These are phyloP conservation scores for Cercospora brassicicola DNA, from an alignment of 2,329 filamentous ascomycete genomes.

Conservation along the genomic window DNA sequence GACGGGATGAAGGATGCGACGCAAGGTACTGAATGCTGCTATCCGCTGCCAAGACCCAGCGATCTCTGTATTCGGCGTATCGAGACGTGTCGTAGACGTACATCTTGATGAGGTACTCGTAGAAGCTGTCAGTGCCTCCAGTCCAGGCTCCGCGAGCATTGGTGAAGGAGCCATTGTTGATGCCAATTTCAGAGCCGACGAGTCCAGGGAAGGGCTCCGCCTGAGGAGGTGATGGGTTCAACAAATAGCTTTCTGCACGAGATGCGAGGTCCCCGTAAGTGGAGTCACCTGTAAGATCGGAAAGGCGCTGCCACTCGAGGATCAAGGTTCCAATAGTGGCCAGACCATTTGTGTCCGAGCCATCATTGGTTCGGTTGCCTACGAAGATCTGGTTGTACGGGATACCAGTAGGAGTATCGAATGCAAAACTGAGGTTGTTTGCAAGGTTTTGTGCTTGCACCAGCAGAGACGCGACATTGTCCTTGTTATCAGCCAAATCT, in stretches of 20 bases:
- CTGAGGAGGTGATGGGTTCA: conserved; percentile 62
- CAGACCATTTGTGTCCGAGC: conserved; percentile 63
- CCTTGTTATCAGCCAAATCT: conserved; percentile 26
- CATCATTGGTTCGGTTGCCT: conserved; percentile 48
- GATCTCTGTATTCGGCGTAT: conserved; percentile 67
- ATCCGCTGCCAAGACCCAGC: conserved; percentile 72
- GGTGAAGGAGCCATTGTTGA: conserved; percentile 65
- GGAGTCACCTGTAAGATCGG: conserved; percentile 68
- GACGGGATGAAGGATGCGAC: conserved; percentile 64
- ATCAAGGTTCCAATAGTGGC: conserved; percentile 76
- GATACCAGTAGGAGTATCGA: conserved; percentile 72
- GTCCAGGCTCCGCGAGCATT: conserved; percentile 70
- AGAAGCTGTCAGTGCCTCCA: conserved; percentile 76
- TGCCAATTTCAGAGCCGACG: conserved; percentile 66
- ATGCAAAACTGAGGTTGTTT: conserved; percentile 72
- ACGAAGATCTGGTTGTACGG: conserved; percentile 70
- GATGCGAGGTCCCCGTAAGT: conserved; percentile 67
- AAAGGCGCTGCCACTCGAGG: conserved; percentile 79
- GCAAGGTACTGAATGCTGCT: conserved; percentile 71
- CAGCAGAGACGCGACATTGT: conserved; percentile 61
- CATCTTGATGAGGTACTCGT: conserved; percentile 92
- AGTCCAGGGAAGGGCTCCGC: conserved; percentile 76
- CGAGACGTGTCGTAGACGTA: conserved; percentile 71
- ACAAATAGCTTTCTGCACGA: conserved; percentile 64
- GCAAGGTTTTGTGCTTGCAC: conserved; percentile 68